Evolutionary conservation across 2,329 filamentous ascomycete species (phyloP).

Genomic region (Ascochyta clinopodiicola): DNA sequence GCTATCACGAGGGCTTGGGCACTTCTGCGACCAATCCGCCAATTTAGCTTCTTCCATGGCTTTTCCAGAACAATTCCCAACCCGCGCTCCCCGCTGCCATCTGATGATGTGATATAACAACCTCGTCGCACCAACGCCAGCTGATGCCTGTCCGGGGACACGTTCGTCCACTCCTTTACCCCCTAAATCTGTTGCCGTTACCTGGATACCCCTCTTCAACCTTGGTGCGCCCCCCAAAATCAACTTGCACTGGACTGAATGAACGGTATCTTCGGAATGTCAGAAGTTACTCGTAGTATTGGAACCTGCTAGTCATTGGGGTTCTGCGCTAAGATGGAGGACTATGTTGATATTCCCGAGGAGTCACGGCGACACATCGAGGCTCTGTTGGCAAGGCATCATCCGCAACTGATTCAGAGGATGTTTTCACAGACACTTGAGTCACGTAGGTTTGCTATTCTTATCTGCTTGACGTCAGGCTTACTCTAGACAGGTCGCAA

Average conservation of each 20-base stretch:
- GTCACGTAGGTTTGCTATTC: slow-evolving; percentile 35
- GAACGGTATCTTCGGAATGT: slow-evolving; percentile 29
- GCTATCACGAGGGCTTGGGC: slow-evolving; percentile 39
- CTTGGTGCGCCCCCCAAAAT: slow-evolving; percentile 6
- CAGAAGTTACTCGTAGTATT: slow-evolving; percentile 14
- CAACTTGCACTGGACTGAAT: slow-evolving; percentile 11
- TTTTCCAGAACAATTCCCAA: slow-evolving; percentile 47
- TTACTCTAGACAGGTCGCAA: slow-evolving; percentile 41
- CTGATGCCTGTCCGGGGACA: slow-evolving; percentile 40
- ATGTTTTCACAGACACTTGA: slow-evolving; percentile 48
- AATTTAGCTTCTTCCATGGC: slow-evolving; percentile 47
- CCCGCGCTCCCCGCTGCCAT: slow-evolving; percentile 44
- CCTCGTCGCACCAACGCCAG: slow-evolving; percentile 40
- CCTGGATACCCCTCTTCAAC: slow-evolving; percentile 33
- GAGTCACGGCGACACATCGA: slow-evolving; percentile 49
- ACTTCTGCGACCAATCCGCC: slow-evolving; percentile 33
- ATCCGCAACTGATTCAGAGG: slow-evolving; percentile 44
- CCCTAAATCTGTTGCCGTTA: slow-evolving; percentile 26
- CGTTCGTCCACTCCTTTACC: slow-evolving; percentile 43
- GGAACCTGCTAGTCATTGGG: slow-evolving; percentile 20
- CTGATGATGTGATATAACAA: slow-evolving; percentile 48
- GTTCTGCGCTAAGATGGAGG: slow-evolving; percentile 39
- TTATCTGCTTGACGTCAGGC: slow-evolving; percentile 10
- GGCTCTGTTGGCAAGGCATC: slow-evolving; percentile 44
- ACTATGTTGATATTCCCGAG: slow-evolving; percentile 44